phyloP scores from a whole-genome alignment of 345 rosid genomes.

The Schrenkiella parvula region DNA sequence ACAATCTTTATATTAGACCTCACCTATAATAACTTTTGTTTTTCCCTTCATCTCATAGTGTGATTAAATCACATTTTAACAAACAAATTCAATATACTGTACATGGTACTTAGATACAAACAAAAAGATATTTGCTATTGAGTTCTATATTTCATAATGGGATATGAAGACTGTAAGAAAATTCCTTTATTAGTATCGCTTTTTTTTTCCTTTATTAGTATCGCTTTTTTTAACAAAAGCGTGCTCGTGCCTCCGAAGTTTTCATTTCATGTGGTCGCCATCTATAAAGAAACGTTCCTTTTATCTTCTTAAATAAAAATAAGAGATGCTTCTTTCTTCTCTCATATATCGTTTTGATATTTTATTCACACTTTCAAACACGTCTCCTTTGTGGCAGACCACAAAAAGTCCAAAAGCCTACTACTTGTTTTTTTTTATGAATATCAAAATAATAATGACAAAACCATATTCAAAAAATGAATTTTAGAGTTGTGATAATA shows the following conservation, averaged over 20 bases:
- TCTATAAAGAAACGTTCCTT: constrained; percentile 12
- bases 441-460: background rate
- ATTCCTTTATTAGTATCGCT: background rate
- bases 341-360: background rate
- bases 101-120: background rate
- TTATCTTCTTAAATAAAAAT: background rate
- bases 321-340: constrained; percentile 17
- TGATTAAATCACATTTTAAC: background rate
- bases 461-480: background rate
- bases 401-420: constrained; percentile 26
- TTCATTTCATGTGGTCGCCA: constrained; percentile 27
- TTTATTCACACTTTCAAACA: constrained; percentile 29
- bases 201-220: background rate
- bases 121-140: background rate
- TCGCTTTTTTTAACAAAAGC: constrained; percentile 6
- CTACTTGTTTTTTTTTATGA: background rate
- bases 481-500: background rate
- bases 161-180: background rate
- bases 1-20: background rate
- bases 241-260: constrained; percentile 28
- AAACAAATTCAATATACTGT: background rate
- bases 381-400: constrained; percentile 36
- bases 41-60: background rate
- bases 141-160: constrained; percentile 15
- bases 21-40: background rate